Percentiles rank a stretch among this genome's conserved stretches.
Conservation (phyloP, 768 basidiomycete species). For the Leccinum pellstonianum region DNA sequence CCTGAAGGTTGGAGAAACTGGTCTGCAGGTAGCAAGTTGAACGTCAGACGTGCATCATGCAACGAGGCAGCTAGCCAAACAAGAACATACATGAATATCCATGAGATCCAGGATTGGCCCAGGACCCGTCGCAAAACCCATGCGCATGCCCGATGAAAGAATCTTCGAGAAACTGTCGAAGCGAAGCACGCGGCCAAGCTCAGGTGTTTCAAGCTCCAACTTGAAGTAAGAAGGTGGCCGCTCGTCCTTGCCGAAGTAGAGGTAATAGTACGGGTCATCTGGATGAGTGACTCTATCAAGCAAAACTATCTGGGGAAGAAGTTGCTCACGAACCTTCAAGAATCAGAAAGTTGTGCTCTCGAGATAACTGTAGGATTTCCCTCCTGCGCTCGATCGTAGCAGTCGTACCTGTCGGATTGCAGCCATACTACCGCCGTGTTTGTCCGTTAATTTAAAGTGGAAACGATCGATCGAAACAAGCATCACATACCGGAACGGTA, state of each 20-base stretch:
- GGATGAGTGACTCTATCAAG: slow-evolving; percentile 1
- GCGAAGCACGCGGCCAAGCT: slow-evolving; percentile 76
- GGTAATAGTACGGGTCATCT: slow-evolving; percentile 81
- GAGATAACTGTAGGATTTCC: slow-evolving; percentile 69
- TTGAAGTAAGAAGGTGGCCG: slow-evolving; percentile 79
- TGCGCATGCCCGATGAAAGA: slow-evolving; percentile 69
- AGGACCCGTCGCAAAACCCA: slow-evolving; percentile 83
- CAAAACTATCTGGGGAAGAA: neutral
- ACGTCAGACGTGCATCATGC: slow-evolving; percentile 10
- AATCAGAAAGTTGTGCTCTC: slow-evolving; percentile 75
- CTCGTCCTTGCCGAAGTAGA: slow-evolving; percentile 68
- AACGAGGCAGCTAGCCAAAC: slow-evolving; percentile 16
- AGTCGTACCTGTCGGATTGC: slow-evolving; percentile 85
- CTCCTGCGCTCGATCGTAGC: slow-evolving; percentile 65
- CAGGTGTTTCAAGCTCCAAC: slow-evolving; percentile 65
- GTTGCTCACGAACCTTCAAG: slow-evolving; percentile 61
- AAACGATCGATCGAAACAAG: slow-evolving; percentile 8
- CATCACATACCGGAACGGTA: slow-evolving; percentile 62
- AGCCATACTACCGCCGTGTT: slow-evolving; percentile 58
- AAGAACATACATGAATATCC: slow-evolving; percentile 58
- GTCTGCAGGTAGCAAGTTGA: slow-evolving; percentile 44
- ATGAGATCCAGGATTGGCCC: slow-evolving; percentile 63
- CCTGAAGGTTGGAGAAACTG: slow-evolving; percentile 63
- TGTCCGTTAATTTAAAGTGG: neutral
- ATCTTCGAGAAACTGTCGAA: slow-evolving; percentile 92